Evolutionary conservation across 768 basidiomycete species (phyloP).

Genomic region (Xerocomellus intermedius): DNA sequence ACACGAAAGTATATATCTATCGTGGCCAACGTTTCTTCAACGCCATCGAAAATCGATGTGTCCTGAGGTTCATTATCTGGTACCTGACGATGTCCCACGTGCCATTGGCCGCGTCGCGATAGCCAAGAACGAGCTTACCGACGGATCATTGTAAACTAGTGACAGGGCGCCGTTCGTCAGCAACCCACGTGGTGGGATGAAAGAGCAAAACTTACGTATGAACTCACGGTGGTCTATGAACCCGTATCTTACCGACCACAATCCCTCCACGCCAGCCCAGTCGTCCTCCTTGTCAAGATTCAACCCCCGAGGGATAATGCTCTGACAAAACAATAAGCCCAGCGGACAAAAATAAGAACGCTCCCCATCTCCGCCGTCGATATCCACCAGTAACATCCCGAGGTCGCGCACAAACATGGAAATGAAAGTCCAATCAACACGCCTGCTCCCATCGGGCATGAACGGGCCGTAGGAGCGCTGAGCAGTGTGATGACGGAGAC

Average conservation of each 20-base stretch:
- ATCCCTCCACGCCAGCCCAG: conserved; percentile 47
- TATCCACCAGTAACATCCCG: conserved; percentile 49
- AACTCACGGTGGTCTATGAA: conserved; percentile 70
- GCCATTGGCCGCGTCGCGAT: not conserved
- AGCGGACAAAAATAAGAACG: conserved; percentile 38
- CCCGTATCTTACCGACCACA: conserved; percentile 63
- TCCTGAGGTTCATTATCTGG: conserved; percentile 38
- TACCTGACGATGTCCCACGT: conserved; percentile 18
- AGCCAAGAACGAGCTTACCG: conserved; percentile 15
- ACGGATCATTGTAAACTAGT: conserved; percentile 50
- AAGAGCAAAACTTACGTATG: conserved; percentile 44
- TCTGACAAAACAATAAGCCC: conserved; percentile 55
- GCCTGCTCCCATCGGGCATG: conserved; percentile 39
- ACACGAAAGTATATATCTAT: conserved; percentile 48
- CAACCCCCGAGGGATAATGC: conserved; percentile 40
- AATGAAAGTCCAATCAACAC: conserved; percentile 61
- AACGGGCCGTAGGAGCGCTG: conserved; percentile 60
- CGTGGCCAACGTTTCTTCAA: conserved; percentile 51
- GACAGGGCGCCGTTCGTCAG: conserved; percentile 2
- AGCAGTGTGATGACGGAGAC: conserved; percentile 53
- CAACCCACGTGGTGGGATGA: not conserved
- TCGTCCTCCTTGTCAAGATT: conserved; percentile 32
- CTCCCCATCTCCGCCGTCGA: conserved; percentile 33
- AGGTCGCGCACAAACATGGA: conserved; percentile 55
- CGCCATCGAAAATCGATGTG: conserved; percentile 47